phyloP scores from a whole-genome alignment of 106 monocot species.

The Posidonia australis region DNA sequence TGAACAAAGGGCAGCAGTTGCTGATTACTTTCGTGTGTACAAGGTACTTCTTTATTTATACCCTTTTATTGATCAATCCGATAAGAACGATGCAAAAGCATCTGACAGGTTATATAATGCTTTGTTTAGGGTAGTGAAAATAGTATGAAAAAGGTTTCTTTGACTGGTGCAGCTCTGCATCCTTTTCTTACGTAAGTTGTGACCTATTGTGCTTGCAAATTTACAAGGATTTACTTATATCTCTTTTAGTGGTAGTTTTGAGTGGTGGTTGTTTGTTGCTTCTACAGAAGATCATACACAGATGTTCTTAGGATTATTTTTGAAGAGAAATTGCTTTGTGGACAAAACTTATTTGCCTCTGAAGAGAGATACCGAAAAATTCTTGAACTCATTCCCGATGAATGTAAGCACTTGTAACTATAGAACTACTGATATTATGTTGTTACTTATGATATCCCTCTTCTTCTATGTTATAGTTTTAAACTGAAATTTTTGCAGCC shows the following conservation, averaged over 20 bases:
- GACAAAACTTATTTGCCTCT: slow-evolving; percentile 51
- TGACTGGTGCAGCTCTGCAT: slow-evolving; percentile 67
- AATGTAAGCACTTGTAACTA: slow-evolving; percentile 33
- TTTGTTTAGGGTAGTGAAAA: slow-evolving; percentile 81
- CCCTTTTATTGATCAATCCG: background rate
- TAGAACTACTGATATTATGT: background rate
- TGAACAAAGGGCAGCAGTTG: slow-evolving; percentile 79
- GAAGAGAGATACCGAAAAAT: slow-evolving; percentile 75
- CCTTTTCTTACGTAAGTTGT: slow-evolving; percentile 77
- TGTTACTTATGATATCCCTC: background rate
- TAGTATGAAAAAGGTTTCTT: slow-evolving; percentile 65
- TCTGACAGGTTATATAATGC: no score
- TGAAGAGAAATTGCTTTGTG: slow-evolving; percentile 53
- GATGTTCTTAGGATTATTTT: slow-evolving; percentile 61
- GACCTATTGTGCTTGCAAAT: background rate
- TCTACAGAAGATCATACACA: slow-evolving; percentile 69
- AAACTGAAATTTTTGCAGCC: slow-evolving; percentile 29
- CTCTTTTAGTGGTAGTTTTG: background rate
- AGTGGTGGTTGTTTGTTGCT: background rate
- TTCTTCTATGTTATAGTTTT: background rate
- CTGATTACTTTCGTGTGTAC: slow-evolving; percentile 77
- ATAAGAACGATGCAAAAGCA: background rate
- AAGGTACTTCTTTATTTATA: slow-evolving; percentile 38
- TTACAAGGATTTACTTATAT: background rate
- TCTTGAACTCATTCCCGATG: slow-evolving; percentile 76